Evolutionary conservation across 805 yeast species (phyloP).

Genomic region (Diddensiella santjacobensis): DNA sequence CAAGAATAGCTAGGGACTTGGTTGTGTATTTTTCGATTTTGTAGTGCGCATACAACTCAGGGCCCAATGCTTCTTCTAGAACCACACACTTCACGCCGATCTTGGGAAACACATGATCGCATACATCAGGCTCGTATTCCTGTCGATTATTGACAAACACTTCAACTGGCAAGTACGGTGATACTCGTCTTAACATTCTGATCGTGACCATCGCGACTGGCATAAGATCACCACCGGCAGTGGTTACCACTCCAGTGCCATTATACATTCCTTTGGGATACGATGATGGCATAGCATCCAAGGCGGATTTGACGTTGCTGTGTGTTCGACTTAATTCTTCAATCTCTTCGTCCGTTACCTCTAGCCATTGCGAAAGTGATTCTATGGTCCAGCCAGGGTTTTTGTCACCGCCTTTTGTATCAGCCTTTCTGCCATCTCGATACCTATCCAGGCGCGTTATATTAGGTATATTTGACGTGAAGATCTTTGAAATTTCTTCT

Average conservation of each 20-base stretch:
- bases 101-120: constrained; percentile 57
- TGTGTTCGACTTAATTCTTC: constrained; percentile 47
- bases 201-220: constrained; percentile 66
- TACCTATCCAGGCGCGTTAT: constrained; percentile 43
- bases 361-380: constrained; percentile 48
- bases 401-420: constrained; percentile 25
- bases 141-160: constrained; percentile 66
- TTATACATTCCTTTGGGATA: constrained; percentile 15
- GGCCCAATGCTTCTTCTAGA: constrained; percentile 60
- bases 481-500: constrained; percentile 38
- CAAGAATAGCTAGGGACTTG: constrained; percentile 64
- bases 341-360: constrained; percentile 43
- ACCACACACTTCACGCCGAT: constrained; percentile 64
- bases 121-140: constrained; percentile 68
- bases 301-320: constrained; percentile 39
- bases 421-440: constrained; percentile 40
- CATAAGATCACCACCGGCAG: constrained; percentile 76
- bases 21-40: constrained; percentile 62
- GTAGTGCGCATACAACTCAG: constrained; percentile 43
- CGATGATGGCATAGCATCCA: constrained; percentile 37
- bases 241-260: constrained; percentile 57
- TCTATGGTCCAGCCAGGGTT: constrained; percentile 48
- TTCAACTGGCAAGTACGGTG: constrained; percentile 73
- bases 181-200: constrained; percentile 58
- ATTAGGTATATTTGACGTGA: constrained; percentile 45